phyloP scores from a whole-genome alignment of 2,329 filamentous ascomycete genomes.

The Curvularia sp. region DNA sequence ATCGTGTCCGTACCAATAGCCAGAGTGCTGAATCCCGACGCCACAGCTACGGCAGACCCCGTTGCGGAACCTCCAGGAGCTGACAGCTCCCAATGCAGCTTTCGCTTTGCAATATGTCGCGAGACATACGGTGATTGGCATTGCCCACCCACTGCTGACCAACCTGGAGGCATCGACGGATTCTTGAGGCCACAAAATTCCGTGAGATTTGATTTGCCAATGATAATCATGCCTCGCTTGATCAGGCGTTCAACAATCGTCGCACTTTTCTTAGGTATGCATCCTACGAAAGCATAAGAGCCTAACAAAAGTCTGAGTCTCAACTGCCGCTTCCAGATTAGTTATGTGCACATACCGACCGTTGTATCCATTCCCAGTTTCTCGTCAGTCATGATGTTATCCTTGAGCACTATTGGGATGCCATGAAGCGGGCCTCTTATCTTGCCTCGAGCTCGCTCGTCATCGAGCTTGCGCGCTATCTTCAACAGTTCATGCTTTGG shows the following conservation, averaged over 20 bases:
- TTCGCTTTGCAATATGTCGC: slow-evolving; percentile 48
- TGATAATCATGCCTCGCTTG: slow-evolving; percentile 51
- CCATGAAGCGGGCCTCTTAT: slow-evolving; percentile 52
- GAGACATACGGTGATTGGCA: slow-evolving; percentile 50
- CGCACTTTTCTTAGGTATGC: slow-evolving; percentile 48
- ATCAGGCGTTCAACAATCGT: slow-evolving; percentile 49
- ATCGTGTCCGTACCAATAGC: slow-evolving; percentile 52
- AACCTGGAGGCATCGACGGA: slow-evolving; percentile 49
- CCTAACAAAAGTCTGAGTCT: slow-evolving; percentile 25
- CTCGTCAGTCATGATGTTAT: slow-evolving; percentile 51
- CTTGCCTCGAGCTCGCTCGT: slow-evolving; percentile 48
- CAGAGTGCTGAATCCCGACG: slow-evolving; percentile 52
- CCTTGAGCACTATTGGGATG: slow-evolving; percentile 54
- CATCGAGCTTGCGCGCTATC: slow-evolving; percentile 50
- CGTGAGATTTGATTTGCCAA: slow-evolving; percentile 54
- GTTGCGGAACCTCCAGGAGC: slow-evolving; percentile 48
- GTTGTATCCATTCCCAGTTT: slow-evolving; percentile 52
- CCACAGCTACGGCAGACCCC: slow-evolving; percentile 50
- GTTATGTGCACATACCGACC: slow-evolving; percentile 38
- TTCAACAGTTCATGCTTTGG: slow-evolving; percentile 47
- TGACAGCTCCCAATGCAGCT: slow-evolving; percentile 48
- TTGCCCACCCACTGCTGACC: slow-evolving; percentile 51
- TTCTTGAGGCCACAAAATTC: slow-evolving; percentile 49
- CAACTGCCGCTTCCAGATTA: neutral
- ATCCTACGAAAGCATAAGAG: slow-evolving; percentile 49